Evolutionary conservation across 2,329 filamentous ascomycete genomes (phyloP).

Genomic region (Teratosphaeria epicoccoides): DNA sequence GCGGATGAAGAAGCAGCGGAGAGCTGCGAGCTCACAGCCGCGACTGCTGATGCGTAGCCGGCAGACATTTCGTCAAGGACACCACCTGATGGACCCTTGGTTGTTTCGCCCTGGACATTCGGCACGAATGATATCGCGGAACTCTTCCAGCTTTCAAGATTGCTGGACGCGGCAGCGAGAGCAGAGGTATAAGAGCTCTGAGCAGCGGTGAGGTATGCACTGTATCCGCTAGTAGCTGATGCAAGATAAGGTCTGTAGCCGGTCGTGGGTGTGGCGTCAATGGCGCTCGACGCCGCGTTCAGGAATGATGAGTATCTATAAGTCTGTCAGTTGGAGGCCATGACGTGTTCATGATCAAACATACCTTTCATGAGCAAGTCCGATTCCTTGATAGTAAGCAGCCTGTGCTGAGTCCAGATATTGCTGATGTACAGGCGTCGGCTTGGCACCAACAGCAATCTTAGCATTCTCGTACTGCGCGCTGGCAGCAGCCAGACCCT

Average conservation of each 20-base stretch:
- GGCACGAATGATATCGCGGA: conserved; percentile 12
- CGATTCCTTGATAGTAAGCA: conserved; percentile 69
- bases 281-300: conserved; percentile 57
- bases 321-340: background rate
- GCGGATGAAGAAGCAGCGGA: conserved; percentile 38
- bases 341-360: background rate
- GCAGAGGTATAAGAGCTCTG: conserved; percentile 27
- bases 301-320: conserved; percentile 51
- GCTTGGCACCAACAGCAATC: conserved; percentile 49
- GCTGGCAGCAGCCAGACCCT: conserved; percentile 61
- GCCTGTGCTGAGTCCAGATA: conserved; percentile 50
- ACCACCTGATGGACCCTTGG: conserved; percentile 17
- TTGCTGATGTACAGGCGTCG: conserved; percentile 43
- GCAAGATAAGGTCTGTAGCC: background rate
- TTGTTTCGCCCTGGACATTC: conserved; percentile 11
- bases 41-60: conserved; percentile 22
- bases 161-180: conserved; percentile 22
- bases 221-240: conserved; percentile 38
- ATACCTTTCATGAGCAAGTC: conserved; percentile 68
- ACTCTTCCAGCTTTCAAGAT: conserved; percentile 16
- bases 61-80: conserved; percentile 21
- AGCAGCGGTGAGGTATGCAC: conserved; percentile 60
- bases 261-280: conserved; percentile 56
- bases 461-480: conserved; percentile 61
- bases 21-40: conserved; percentile 31